Conservation (phyloP, 2,329 filamentous ascomycete genomes). For the Cryphonectria japonica region DNA sequence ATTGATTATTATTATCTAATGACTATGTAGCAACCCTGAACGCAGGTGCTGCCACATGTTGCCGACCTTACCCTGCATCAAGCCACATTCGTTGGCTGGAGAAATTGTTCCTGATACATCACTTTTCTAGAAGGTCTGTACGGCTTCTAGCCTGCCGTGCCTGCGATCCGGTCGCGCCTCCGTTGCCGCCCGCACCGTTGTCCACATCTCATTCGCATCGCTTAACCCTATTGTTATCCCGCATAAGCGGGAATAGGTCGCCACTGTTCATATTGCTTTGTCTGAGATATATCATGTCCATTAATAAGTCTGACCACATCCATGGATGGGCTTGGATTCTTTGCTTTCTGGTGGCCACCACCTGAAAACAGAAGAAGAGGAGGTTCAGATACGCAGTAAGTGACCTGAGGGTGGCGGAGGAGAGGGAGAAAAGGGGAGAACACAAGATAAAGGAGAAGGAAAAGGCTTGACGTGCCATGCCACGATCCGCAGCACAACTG, state of each 20-base stretch:
- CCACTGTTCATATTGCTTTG: background rate
- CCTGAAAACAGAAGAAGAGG: background rate
- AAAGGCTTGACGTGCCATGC: background rate
- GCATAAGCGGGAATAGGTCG: background rate
- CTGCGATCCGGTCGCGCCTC: background rate
- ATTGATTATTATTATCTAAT: background rate
- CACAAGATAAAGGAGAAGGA: background rate
- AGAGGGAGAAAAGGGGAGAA: background rate
- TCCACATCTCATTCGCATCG: background rate
- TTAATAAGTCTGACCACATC: background rate
- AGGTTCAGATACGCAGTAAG: background rate
- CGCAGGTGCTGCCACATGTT: background rate
- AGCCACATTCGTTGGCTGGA: background rate
- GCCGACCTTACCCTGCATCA: background rate
- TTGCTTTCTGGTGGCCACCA: background rate
- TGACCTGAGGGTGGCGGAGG: background rate
- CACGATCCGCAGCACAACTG: background rate
- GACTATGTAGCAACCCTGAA: background rate
- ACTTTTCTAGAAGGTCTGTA: slow-evolving; percentile 23
- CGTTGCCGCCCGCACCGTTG: background rate
- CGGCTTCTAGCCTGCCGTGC: slow-evolving; percentile 19
- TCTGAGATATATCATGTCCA: background rate
- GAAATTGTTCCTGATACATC: background rate
- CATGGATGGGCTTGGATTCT: background rate
- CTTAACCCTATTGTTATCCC: background rate